A percentile compares a stretch with the other conserved stretches of the same genome.
Evolutionary conservation across 73 alveolate genomes (phyloP).

Genomic region (Blepharisma japonicum): DNA sequence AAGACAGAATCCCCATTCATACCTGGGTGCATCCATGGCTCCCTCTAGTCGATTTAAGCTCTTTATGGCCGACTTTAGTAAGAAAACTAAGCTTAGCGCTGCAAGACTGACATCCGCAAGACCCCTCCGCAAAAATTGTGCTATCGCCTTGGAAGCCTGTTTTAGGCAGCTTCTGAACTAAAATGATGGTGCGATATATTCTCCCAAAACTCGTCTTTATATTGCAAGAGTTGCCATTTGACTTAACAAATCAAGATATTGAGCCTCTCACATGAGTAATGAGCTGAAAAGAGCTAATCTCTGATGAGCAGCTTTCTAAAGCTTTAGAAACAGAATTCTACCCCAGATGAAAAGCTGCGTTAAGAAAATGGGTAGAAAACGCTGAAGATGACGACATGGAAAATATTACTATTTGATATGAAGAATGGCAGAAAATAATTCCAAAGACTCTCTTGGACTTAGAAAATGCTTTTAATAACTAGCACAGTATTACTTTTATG

Average conservation of each 20-base stretch:
- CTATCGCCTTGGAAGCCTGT: conserved; percentile 14
- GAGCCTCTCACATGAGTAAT: neutral
- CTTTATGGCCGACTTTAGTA: neutral
- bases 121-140: conserved; percentile 22
- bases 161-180: neutral
- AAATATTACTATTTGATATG: neutral
- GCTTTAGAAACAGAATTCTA: neutral
- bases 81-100: neutral
- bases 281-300: neutral
- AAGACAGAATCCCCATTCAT: neutral
- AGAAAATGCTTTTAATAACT: too few relatives aligned
- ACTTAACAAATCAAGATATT: neutral
- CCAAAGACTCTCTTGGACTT: neutral
- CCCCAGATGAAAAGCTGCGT: conserved; percentile 2
- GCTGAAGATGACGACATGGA: neutral
- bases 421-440: neutral
- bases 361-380: neutral
- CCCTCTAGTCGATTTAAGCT: neutral
- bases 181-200: neutral
- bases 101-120: neutral
- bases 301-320: neutral
- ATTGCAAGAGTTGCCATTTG: conserved; percentile 1
- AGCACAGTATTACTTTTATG: neutral
- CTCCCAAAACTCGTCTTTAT: neutral
- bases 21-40: conserved; percentile 28